phyloP scores from a whole-genome alignment of 805 yeast species.

The Diddensiella caesifluorescens region DNA sequence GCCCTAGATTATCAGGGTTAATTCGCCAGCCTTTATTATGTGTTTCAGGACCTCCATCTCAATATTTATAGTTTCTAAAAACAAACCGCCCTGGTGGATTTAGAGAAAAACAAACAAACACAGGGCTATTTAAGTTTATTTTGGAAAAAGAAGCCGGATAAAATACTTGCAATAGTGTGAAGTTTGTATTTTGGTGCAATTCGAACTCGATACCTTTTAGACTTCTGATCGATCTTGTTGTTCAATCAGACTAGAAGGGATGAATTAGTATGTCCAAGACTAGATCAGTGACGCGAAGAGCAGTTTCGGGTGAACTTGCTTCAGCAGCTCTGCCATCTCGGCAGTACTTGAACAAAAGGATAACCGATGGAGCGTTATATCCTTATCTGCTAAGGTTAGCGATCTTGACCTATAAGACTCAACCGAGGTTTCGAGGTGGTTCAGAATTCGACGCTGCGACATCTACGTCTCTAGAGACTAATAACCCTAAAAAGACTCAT shows the following conservation, averaged over 20 bases:
- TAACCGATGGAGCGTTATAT: constrained; percentile 36
- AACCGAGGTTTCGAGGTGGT: constrained; percentile 54
- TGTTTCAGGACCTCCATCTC: too few relatives aligned
- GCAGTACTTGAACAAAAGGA: constrained; percentile 12
- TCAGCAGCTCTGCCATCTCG: constrained; percentile 13
- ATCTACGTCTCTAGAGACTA: constrained; percentile 1
- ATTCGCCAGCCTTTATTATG: too few relatives aligned
- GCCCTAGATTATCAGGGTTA: too few relatives aligned
- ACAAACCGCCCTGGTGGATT: too few relatives aligned
- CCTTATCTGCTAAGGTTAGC: constrained; percentile 49
- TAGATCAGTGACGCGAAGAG: constrained; percentile 7
- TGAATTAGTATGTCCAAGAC: constrained; percentile 1
- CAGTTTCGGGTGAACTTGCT: constrained; percentile 6
- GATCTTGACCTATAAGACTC: constrained; percentile 55
- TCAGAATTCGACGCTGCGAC: background rate
- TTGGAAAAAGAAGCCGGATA: too few relatives aligned
- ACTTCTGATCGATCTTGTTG: too few relatives aligned
- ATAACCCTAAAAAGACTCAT: constrained; percentile 6
- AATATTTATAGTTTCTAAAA: too few relatives aligned
- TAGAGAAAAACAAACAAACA: too few relatives aligned
- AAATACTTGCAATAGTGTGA: too few relatives aligned
- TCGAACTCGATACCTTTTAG: too few relatives aligned
- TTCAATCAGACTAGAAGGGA: background rate
- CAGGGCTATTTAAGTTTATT: too few relatives aligned
- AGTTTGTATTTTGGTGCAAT: too few relatives aligned